phyloP scores from a whole-genome alignment of 306 rosid genomes.

The Castanea crenata region DNA sequence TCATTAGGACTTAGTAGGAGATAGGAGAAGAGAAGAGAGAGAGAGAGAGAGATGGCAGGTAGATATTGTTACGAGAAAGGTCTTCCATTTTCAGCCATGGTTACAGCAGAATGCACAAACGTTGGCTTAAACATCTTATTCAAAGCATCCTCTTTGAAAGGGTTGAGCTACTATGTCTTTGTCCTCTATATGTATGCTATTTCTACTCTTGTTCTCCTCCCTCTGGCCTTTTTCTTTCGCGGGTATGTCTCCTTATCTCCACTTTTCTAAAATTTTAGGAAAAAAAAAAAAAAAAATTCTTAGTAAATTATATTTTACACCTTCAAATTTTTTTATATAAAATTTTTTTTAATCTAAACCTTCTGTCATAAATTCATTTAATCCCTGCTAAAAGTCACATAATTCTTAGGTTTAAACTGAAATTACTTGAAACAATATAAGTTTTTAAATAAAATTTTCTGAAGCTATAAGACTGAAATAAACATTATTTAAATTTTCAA shows the following conservation, averaged over 20 bases:
- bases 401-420: no score
- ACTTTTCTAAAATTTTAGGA: no score
- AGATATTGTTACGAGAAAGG: slow-evolving; percentile 29
- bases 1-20: background rate
- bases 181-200: slow-evolving; percentile 39
- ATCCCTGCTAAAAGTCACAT: no score
- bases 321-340: background rate
- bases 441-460: no score
- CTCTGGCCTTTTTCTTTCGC: slow-evolving; percentile 29
- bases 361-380: no score
- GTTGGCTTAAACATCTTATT: slow-evolving; percentile 45
- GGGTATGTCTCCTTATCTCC: background rate
- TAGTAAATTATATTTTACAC: background rate
- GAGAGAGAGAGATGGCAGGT: slow-evolving; percentile 24
- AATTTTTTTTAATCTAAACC: no score
- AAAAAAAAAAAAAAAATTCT: background rate
- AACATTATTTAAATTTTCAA: no score
- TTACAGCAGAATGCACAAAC: slow-evolving; percentile 39
- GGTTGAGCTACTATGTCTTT: slow-evolving; percentile 52
- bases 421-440: no score
- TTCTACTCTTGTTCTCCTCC: slow-evolving; percentile 45
- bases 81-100: slow-evolving; percentile 46
- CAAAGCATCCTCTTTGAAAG: slow-evolving; percentile 52
- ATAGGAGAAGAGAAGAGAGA: slow-evolving; percentile 12
- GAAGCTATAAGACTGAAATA: no score